Conservation (phyloP, 257 asterid species). For the Petunia axillaris region DNA sequence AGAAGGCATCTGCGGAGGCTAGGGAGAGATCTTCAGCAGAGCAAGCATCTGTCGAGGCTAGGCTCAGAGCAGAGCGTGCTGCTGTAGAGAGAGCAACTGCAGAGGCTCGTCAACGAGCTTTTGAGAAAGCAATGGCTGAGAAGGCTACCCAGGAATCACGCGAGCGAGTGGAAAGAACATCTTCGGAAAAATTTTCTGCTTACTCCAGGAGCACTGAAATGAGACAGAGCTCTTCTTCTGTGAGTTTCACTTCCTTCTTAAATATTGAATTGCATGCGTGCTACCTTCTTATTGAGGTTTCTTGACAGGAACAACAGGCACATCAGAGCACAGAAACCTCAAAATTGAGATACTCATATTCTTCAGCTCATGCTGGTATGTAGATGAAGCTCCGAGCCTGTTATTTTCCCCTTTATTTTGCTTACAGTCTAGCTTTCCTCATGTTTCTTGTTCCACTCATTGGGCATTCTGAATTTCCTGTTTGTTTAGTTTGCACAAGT, state of each 20-base stretch:
- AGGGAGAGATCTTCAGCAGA: conserved; percentile 29
- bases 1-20: conserved; percentile 53
- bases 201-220: conserved; percentile 54
- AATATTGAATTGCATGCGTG: conserved; percentile 27
- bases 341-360: conserved; percentile 49
- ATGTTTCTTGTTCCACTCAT: not conserved
- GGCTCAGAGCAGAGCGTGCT: conserved; percentile 79
- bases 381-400: conserved; percentile 7
- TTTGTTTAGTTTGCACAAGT: conserved; percentile 8
- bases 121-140: conserved; percentile 64
- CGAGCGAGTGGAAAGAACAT: conserved; percentile 52
- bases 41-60: conserved; percentile 44
- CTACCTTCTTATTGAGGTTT: conserved; percentile 31
- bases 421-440: not conserved
- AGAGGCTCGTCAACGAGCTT: conserved; percentile 87
- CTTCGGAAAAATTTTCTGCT: conserved; percentile 57
- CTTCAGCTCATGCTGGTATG: conserved; percentile 68
- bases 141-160: conserved; percentile 44
- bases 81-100: conserved; percentile 84
- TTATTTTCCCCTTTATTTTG: not conserved
- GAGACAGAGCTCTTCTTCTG: conserved; percentile 61
- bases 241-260: conserved; percentile 55
- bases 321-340: conserved; percentile 49
- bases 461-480: not conserved
- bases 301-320: conserved; percentile 47